These are phyloP conservation scores for Candida patagonica DNA, from an alignment of 805 yeast genomes.

Conservation along the genomic window DNA sequence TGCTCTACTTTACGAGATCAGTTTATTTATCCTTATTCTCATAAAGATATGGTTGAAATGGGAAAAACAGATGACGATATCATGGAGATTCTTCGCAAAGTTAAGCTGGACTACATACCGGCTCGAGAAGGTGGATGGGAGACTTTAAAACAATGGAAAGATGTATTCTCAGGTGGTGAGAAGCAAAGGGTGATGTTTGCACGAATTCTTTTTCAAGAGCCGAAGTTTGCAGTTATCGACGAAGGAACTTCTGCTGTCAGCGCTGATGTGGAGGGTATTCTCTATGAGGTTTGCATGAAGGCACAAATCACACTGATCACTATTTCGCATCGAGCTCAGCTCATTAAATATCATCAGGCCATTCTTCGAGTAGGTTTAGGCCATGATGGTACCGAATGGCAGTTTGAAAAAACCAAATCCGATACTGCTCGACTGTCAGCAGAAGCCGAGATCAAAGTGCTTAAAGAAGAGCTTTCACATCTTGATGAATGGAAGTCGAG, in stretches of 20 bases:
- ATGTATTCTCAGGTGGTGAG: constrained; percentile 93
- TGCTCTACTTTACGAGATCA: constrained; percentile 83
- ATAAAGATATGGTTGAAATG: constrained; percentile 63
- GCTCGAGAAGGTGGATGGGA: constrained; percentile 50
- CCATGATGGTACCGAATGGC: constrained; percentile 40
- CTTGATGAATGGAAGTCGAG: constrained; percentile 53
- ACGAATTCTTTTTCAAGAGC: constrained; percentile 68
- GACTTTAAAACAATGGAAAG: constrained; percentile 65
- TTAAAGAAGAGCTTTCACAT: constrained; percentile 50
- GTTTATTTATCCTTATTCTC: constrained; percentile 75
- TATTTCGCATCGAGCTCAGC: constrained; percentile 71
- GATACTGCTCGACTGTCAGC: constrained; percentile 57
- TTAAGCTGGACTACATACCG: constrained; percentile 70
- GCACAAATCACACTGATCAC: constrained; percentile 72
- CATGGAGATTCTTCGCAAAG: constrained; percentile 58
- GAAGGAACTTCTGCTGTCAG: constrained; percentile 93
- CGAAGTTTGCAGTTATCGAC: constrained; percentile 74
- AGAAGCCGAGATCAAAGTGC: constrained; percentile 64
- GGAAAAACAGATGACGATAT: constrained; percentile 66
- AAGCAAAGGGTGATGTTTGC: constrained; percentile 87
- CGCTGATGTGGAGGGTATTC: constrained; percentile 78
- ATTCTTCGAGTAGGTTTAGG: constrained; percentile 58
- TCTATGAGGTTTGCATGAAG: constrained; percentile 64
- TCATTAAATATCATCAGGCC: constrained; percentile 77
- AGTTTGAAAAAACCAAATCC: constrained; percentile 54